Evolutionary conservation across 257 asterid genomes (phyloP).

Genomic region (Jasminum sambac): DNA sequence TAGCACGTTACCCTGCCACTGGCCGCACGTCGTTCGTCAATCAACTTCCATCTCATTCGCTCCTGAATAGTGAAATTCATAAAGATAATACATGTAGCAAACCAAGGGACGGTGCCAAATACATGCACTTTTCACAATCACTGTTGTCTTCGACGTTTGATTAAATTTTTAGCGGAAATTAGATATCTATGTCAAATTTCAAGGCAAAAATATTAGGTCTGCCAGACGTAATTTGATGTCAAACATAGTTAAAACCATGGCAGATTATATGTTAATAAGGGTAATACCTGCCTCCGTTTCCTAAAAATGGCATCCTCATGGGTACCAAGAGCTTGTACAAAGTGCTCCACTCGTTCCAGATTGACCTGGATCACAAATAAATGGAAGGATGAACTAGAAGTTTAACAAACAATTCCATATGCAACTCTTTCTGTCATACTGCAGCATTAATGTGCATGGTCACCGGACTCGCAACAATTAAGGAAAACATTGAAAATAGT

Average conservation of each 20-base stretch:
- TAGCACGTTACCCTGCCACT: slow-evolving; percentile 26
- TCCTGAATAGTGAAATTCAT: slow-evolving; percentile 30
- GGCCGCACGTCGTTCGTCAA: slow-evolving; percentile 16
- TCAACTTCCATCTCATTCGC: slow-evolving; percentile 24
- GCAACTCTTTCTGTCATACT: background rate
- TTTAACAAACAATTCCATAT: background rate
- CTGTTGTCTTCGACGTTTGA: slow-evolving; percentile 4
- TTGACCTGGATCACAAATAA: slow-evolving; percentile 43
- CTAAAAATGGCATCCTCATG: slow-evolving; percentile 49
- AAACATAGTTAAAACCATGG: background rate
- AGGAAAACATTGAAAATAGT: slow-evolving; percentile 8
- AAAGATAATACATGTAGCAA: slow-evolving; percentile 2
- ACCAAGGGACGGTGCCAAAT: slow-evolving; percentile 13
- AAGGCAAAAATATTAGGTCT: background rate
- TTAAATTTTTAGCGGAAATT: background rate
- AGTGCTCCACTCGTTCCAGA: slow-evolving; percentile 51
- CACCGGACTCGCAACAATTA: slow-evolving; percentile 1
- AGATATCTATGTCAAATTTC: background rate
- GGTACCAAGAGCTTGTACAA: slow-evolving; percentile 50
- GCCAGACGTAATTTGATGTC: slow-evolving; percentile 13
- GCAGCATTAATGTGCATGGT: background rate
- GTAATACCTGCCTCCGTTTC: slow-evolving; percentile 49
- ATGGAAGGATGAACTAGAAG: background rate
- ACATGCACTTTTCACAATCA: slow-evolving; percentile 1
- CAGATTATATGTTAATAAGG: slow-evolving; percentile 12